Conservation (phyloP, 352 stramenopile genomes). For the Stephanocyclus meneghinianus region DNA sequence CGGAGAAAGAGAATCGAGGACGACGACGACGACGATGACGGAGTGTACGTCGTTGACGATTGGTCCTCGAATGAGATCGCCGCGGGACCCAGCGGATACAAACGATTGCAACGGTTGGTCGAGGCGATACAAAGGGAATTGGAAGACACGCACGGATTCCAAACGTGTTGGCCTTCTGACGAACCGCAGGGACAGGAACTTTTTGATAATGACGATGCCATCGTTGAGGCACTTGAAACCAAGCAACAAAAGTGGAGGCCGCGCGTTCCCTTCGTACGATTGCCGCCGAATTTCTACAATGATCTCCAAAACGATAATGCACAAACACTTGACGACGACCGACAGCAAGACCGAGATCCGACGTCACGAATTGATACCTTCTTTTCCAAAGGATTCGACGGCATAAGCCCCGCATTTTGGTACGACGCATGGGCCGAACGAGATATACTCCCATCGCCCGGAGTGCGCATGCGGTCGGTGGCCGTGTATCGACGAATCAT, state of each 20-base stretch:
- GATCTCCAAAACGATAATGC: slow-evolving; percentile 34
- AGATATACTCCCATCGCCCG: slow-evolving; percentile 37
- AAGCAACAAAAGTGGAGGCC: slow-evolving; percentile 56
- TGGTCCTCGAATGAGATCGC: slow-evolving; percentile 1
- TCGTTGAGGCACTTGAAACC: background rate
- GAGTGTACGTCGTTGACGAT: slow-evolving; percentile 36
- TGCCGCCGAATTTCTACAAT: slow-evolving; percentile 67
- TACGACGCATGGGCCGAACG: slow-evolving; percentile 66
- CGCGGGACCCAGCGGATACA: slow-evolving; percentile 17
- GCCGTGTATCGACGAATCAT: slow-evolving; percentile 59
- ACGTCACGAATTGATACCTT: slow-evolving; percentile 3
- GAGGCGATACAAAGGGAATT: slow-evolving; percentile 45
- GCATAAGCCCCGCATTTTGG: slow-evolving; percentile 80
- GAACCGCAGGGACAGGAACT: slow-evolving; percentile 44
- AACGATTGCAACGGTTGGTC: slow-evolving; percentile 54
- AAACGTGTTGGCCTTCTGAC: slow-evolving; percentile 55
- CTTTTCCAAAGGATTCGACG: slow-evolving; percentile 57
- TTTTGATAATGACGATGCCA: slow-evolving; percentile 16
- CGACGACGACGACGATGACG: slow-evolving; percentile 41
- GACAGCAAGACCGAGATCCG: slow-evolving; percentile 1
- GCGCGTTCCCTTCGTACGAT: slow-evolving; percentile 72
- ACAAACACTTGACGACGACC: slow-evolving; percentile 4
- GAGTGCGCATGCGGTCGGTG: slow-evolving; percentile 66
- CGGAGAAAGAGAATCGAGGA: slow-evolving; percentile 23
- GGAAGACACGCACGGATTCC: slow-evolving; percentile 41